Conservation (phyloP, 2,329 filamentous ascomycete species). For the Fusarium staphyleae region DNA sequence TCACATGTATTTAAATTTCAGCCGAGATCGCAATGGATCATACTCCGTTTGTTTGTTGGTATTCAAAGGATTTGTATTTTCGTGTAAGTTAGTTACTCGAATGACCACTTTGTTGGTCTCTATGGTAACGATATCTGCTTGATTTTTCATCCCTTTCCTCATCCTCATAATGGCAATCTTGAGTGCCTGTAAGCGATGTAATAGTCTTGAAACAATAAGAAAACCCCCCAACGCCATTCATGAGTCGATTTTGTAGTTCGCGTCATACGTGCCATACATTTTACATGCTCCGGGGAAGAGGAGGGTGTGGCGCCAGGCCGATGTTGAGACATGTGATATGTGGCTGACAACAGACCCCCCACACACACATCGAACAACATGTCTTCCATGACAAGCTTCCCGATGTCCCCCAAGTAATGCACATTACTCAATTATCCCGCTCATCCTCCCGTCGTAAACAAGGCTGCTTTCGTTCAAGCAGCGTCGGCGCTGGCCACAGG, state of each 20-base stretch:
- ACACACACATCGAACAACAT: constrained; percentile 28
- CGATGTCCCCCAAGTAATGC: constrained; percentile 12
- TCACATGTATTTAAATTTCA: no score
- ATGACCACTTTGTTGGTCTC: not conserved
- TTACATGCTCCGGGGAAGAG: constrained; percentile 5
- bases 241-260: constrained; percentile 38
- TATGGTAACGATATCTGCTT: constrained; percentile 2
- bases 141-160: constrained; percentile 9
- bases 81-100: constrained; percentile 12
- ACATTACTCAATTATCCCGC: constrained; percentile 30
- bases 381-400: constrained; percentile 11
- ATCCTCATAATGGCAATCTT: constrained; percentile 29
- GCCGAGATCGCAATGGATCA: no score
- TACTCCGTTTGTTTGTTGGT: not conserved
- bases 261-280: constrained; percentile 25
- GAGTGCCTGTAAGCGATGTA: constrained; percentile 25
- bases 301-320: constrained; percentile 13
- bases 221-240: constrained; percentile 39
- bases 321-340: constrained; percentile 32
- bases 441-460: constrained; percentile 26
- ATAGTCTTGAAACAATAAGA: constrained; percentile 29
- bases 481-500: constrained; percentile 85
- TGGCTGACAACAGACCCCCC: constrained; percentile 23
- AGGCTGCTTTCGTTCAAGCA: constrained; percentile 58
- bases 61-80: constrained; percentile 31